phyloP scores from a whole-genome alignment of 331 rosid genomes.

The Stylosanthes scabra region DNA sequence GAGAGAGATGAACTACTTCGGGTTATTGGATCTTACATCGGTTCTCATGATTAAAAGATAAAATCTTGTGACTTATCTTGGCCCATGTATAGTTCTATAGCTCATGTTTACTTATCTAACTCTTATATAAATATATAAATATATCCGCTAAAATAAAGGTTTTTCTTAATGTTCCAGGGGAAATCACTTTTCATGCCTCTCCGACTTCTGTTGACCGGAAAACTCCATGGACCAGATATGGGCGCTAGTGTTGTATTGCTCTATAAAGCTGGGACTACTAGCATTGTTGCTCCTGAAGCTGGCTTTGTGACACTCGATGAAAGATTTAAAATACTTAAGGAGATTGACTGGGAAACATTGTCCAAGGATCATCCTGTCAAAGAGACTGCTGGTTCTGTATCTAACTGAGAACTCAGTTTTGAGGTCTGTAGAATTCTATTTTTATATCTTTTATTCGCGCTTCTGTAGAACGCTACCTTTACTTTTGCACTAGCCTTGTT shows the following conservation, averaged over 20 bases:
- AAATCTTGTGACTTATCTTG: no score
- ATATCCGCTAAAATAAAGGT: background rate
- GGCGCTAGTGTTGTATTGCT: constrained; percentile 70
- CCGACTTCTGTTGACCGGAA: constrained; percentile 87
- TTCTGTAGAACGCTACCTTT: no score
- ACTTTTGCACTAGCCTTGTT: no score
- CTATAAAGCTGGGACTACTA: constrained; percentile 66
- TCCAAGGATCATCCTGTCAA: constrained; percentile 51
- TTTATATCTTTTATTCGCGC: no score
- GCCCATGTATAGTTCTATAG: no score
- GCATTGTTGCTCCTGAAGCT: constrained; percentile 53
- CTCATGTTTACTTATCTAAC: no score
- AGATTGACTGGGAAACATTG: constrained; percentile 80
- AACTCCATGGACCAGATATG: constrained; percentile 96
- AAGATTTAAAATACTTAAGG: constrained; percentile 69
- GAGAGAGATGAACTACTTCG: no score
- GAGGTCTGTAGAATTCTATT: background rate
- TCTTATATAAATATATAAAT: no score
- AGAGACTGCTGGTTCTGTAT: constrained; percentile 55
- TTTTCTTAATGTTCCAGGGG: constrained; percentile 56
- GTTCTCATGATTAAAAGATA: no score
- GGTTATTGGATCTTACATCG: no score
- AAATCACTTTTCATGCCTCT: constrained; percentile 97
- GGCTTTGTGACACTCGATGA: constrained; percentile 61
- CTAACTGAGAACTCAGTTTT: constrained; percentile 51